Evolutionary conservation across 441 rosid genomes (phyloP).

Genomic region (Capsella rubella): DNA sequence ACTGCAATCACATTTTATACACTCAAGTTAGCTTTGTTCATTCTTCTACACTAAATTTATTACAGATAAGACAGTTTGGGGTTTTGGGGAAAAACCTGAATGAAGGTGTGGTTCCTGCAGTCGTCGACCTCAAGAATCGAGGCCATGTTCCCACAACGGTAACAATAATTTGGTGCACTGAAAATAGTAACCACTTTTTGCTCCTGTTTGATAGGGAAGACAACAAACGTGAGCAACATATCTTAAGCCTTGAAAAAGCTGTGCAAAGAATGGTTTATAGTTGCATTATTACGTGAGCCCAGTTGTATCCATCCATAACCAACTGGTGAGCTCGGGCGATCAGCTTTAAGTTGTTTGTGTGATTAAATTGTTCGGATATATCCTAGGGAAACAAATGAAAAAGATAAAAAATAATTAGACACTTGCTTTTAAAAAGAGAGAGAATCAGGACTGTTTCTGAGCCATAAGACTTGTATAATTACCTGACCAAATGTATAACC

Average conservation of each 20-base stretch:
- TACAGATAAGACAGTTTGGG: not conserved
- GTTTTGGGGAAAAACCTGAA: constrained; percentile 61
- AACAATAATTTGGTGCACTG: constrained; percentile 93
- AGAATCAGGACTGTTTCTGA: constrained; percentile 25
- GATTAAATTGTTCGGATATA: constrained; percentile 95
- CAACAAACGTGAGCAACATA: constrained; percentile 22
- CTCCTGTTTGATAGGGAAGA: constrained; percentile 54
- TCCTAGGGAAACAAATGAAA: constrained; percentile 53
- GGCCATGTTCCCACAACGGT: constrained; percentile 98
- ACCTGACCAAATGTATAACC: constrained; percentile 98
- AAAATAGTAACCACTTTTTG: constrained; percentile 96
- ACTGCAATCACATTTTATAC: constrained; percentile 53
- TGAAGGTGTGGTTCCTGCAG: constrained; percentile 91
- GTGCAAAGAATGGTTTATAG: constrained; percentile 24
- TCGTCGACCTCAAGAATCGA: constrained; percentile 95
- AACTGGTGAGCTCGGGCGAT: constrained; percentile 96
- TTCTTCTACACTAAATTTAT: constrained; percentile 17
- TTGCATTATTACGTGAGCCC: constrained; percentile 78
- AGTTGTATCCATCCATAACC: constrained; percentile 97
- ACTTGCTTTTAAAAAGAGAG: not conserved
- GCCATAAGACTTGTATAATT: constrained; percentile 32
- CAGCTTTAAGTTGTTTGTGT: constrained; percentile 83
- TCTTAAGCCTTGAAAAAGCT: constrained; percentile 29
- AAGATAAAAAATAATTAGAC: constrained; percentile 8
- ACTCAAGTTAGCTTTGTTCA: constrained; percentile 26